A percentile compares a stretch with the other conserved stretches of the same genome.
phyloP scores from a whole-genome alignment of 192 early-diverging fungal species.

The Dissophora globulifera region DNA sequence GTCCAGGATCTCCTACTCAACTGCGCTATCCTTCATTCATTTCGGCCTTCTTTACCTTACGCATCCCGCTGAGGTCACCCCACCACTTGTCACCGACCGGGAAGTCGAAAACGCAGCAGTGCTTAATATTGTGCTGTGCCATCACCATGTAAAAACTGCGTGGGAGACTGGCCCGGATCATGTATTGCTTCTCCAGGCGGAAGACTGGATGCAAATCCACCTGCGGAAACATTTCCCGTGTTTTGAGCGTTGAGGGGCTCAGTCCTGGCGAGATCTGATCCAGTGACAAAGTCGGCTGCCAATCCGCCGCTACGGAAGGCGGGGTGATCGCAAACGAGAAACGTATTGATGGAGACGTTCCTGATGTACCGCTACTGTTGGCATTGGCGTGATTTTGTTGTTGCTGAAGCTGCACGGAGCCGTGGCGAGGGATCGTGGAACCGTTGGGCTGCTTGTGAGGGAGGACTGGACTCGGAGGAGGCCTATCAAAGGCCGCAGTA shows the following conservation, averaged over 20 bases:
- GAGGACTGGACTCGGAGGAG: conserved; percentile 14
- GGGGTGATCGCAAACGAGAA: conserved; percentile 29
- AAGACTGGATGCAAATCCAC: conserved; percentile 51
- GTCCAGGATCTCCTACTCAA: no score
- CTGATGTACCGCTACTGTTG: no score
- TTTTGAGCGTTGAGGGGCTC: conserved; percentile 44
- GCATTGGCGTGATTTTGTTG: no score
- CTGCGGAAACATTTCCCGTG: conserved; percentile 54
- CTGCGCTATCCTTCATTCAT: no score
- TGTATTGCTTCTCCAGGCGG: conserved; percentile 55
- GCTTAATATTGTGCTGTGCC: conserved; percentile 58
- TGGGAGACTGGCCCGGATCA: conserved; percentile 56
- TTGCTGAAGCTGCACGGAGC: neutral
- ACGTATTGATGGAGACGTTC: conserved; percentile 5
- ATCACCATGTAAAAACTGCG: conserved; percentile 70
- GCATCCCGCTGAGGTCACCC: conserved; percentile 69
- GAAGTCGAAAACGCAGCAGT: conserved; percentile 71
- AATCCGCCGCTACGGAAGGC: conserved; percentile 14
- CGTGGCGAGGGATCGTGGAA: neutral
- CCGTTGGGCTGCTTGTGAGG: conserved; percentile 35
- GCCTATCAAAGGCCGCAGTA: conserved; percentile 1
- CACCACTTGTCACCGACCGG: conserved; percentile 71
- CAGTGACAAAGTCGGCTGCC: conserved; percentile 33
- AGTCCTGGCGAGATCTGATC: conserved; percentile 26
- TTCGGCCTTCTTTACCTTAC: conserved; percentile 60